A percentile compares a stretch with the other conserved stretches of the same genome.
Evolutionary conservation across 2,329 filamentous ascomycete species (phyloP).

Genomic region (Truncatella angustata): DNA sequence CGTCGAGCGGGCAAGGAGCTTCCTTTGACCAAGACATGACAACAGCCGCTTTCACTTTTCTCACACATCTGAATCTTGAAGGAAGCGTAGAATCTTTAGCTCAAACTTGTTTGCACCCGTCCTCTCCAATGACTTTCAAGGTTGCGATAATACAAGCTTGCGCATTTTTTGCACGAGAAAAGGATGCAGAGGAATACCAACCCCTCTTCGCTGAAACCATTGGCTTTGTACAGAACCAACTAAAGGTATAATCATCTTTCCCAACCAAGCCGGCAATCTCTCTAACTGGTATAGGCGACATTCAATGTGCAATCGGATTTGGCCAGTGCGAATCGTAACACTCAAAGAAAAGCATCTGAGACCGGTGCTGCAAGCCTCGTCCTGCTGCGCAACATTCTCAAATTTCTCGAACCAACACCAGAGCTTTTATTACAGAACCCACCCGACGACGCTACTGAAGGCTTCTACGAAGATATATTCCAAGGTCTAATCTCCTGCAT

Average conservation of each 20-base stretch:
- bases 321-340: conserved; percentile 36
- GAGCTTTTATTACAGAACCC: conserved; percentile 43
- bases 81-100: conserved; percentile 55
- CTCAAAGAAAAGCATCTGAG: conserved; percentile 39
- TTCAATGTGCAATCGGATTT: conserved; percentile 36
- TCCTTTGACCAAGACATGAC: conserved; percentile 63
- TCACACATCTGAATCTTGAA: conserved; percentile 61
- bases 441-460: conserved; percentile 31
- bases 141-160: conserved; percentile 62
- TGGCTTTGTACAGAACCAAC: conserved; percentile 54
- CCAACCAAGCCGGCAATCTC: background rate
- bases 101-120: conserved; percentile 54
- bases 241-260: conserved; percentile 45
- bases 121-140: conserved; percentile 58
- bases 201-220: conserved; percentile 55
- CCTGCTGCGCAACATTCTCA: conserved; percentile 52
- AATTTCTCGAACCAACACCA: conserved; percentile 56
- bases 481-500: conserved; percentile 54
- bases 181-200: conserved; percentile 46
- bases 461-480: conserved; percentile 45
- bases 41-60: conserved; percentile 64
- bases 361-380: conserved; percentile 34
- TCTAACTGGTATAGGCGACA: conserved; percentile 31
- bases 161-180: conserved; percentile 58
- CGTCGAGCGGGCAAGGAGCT: conserved; percentile 43